phyloP scores from a whole-genome alignment of 495 filamentous ascomycete species.

The Tuber umbilicatum region DNA sequence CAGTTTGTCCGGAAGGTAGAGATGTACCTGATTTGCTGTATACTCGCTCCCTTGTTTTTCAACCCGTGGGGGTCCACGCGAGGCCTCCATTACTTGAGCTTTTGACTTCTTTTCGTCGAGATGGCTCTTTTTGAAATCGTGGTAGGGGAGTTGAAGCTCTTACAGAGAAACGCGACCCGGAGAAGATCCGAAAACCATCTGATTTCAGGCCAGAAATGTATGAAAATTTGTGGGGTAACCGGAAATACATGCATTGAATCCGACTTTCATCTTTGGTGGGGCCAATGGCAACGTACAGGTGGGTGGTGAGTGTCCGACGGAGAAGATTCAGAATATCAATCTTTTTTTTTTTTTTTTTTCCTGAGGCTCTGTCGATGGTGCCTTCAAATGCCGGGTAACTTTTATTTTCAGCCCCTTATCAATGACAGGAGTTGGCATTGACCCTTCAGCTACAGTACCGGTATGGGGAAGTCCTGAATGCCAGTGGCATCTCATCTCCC shows the following conservation, averaged over 20 bases:
- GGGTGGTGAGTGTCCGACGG: neutral
- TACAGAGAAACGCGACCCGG: neutral
- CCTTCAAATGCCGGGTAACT: constrained; percentile 21
- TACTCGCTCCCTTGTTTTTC: constrained; percentile 83
- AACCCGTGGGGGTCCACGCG: constrained; percentile 89
- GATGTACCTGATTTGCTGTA: constrained; percentile 38
- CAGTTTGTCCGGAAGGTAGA: neutral
- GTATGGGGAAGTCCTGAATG: too few species aligned
- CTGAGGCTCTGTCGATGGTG: constrained; percentile 27
- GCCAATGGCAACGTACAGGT: constrained; percentile 4
- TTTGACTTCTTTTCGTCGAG: neutral
- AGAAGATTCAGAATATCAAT: constrained; percentile 12
- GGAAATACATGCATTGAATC: constrained; percentile 35
- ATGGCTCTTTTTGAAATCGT: neutral
- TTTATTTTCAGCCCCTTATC: neutral
- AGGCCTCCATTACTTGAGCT: constrained; percentile 64
- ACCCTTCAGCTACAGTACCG: too few species aligned
- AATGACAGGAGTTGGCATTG: too few species aligned
- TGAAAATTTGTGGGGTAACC: neutral
- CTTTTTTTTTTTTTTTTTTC: constrained; percentile 20
- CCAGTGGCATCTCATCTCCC: too few species aligned
- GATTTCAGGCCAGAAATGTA: constrained; percentile 5
- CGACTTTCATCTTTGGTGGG: constrained; percentile 38
- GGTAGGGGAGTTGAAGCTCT: neutral
- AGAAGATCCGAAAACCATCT: constrained; percentile 37